Evolutionary conservation across 139 green algal genomes (phyloP).

Genomic region (Eudorina sp.): DNA sequence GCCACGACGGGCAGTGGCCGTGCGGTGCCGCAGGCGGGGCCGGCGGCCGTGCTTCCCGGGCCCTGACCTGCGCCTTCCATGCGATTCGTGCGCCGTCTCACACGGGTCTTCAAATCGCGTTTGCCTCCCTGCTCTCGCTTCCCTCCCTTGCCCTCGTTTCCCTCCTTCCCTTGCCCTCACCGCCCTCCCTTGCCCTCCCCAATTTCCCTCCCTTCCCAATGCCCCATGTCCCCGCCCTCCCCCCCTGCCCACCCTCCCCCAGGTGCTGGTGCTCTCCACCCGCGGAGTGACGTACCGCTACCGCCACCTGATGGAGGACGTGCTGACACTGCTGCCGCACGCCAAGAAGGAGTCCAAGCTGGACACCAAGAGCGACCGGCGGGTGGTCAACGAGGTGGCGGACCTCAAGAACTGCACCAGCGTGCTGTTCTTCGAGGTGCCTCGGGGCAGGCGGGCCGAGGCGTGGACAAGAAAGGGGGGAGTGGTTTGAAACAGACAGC

Average conservation of each 20-base stretch:
- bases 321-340: constrained; percentile 93
- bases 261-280: constrained; percentile 84
- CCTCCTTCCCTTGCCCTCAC: background rate
- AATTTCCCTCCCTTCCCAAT: background rate
- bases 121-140: no score
- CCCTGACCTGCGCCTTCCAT: no score
- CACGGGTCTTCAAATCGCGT: no score
- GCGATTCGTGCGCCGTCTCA: no score
- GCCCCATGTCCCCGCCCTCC: background rate
- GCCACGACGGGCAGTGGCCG: no score
- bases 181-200: background rate
- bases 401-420: constrained; percentile 83
- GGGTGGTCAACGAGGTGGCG: constrained; percentile 90
- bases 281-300: constrained; percentile 85
- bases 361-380: constrained; percentile 93
- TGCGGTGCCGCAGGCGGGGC: no score
- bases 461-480: background rate
- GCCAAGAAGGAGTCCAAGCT: constrained; percentile 97
- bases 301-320: constrained; percentile 92
- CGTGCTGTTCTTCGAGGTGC: constrained; percentile 95
- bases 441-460: background rate
- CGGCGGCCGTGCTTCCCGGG: no score
- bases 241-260: background rate
- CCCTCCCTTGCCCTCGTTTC: background rate
- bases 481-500: no score